Base-by-base conservation (phyloP, 2,329 filamentous ascomycete species). In the Fusarium miscanthi region DNA sequence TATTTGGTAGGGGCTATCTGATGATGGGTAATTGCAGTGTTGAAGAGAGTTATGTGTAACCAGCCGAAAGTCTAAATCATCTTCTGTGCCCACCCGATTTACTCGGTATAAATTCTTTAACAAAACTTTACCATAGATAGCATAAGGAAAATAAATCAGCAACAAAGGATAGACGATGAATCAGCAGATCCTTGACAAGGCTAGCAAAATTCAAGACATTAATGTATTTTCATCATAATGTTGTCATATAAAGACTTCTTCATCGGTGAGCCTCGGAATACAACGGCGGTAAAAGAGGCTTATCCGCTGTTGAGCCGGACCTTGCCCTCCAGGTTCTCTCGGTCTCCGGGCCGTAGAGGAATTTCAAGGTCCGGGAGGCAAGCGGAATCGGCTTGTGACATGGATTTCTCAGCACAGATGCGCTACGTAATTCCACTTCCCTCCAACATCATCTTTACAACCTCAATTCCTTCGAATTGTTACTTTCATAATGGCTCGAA, bases 401-500 rank as follows among this genome's bases (percentile, higher is more conserved):
- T 68, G 56, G 63, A 68, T 78, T 78, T 78, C 77, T 79, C 74
- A 78, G 73, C 76, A 77, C 61, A 48, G 49, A n/a, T 37, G 25
- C 73, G 60, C 68, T 69, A 69, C 62, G 69, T 63, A 64, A 63
- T 60, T 70, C 58, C 52, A 68, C 49, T 56, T 48, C 62, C 42
- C 52, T 48, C 66, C 59, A 54, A 54, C 71, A 59, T 58, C 59
- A 51, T 59, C 38, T 25, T 62, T 54, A 51, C 59, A 46, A 66
- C 51, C 45, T 43, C 51, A 49, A 61, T 51, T 63, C 51, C 43
- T 42, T 54, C 43, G 38, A 52, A 45, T 14, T 30, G 40, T 45
- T 52, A 21, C 27, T 19, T 27, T 31, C 30, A 63, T n/a, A 21
- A 84, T 84, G 83, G 66, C 76, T 21, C 69, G 78, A 31, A 45